Conservation (phyloP, 257 asterid genomes). For the Forsythia suspensa region DNA sequence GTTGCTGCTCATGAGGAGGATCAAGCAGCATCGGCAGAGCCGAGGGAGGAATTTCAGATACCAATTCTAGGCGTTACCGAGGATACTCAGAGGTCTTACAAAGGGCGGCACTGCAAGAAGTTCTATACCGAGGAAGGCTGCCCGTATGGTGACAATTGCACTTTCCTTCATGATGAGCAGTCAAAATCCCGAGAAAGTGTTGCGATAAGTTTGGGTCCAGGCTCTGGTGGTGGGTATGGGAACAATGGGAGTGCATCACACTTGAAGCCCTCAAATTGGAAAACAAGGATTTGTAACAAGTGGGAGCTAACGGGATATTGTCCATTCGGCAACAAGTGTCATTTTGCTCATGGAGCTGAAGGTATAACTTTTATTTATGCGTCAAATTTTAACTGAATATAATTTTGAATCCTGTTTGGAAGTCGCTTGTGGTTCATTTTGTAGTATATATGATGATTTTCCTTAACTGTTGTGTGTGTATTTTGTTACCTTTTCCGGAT, state of each 20-base stretch:
- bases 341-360: slow-evolving; percentile 79
- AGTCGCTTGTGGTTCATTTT: neutral
- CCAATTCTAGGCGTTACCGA: slow-evolving; percentile 65
- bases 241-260: slow-evolving; percentile 35
- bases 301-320: slow-evolving; percentile 86
- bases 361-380: slow-evolving; percentile 35
- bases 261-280: slow-evolving; percentile 82
- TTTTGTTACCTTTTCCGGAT: neutral
- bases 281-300: slow-evolving; percentile 82
- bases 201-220: slow-evolving; percentile 72
- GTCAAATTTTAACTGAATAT: neutral
- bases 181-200: slow-evolving; percentile 73
- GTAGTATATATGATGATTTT: neutral
- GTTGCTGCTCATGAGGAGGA: slow-evolving; percentile 74
- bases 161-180: slow-evolving; percentile 78
- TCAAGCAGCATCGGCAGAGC: slow-evolving; percentile 37
- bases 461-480: neutral
- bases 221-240: slow-evolving; percentile 50
- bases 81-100: slow-evolving; percentile 67
- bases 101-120: slow-evolving; percentile 79
- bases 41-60: slow-evolving; percentile 72
- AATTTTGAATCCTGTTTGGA: neutral
- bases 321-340: slow-evolving; percentile 84
- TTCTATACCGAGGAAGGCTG: slow-evolving; percentile 82
- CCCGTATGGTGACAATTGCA: slow-evolving; percentile 84